Evolutionary conservation across 352 stramenopile genomes (phyloP).

Genomic region (Phytophthora gonapodyides): DNA sequence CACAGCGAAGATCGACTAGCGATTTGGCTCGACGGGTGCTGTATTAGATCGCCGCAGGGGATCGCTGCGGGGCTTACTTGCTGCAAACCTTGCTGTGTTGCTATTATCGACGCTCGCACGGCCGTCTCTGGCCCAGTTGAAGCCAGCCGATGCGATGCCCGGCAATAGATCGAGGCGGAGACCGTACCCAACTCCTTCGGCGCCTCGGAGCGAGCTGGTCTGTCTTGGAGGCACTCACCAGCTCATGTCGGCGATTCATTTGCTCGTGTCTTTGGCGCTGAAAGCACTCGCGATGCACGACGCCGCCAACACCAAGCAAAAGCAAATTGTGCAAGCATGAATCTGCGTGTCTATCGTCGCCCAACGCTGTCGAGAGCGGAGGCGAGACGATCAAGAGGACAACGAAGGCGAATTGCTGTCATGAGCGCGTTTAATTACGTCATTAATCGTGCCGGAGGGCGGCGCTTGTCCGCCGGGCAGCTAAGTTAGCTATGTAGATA

Average conservation of each 20-base stretch:
- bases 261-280: constrained; percentile 8
- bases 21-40: too few relatives aligned
- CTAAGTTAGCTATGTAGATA: constrained; percentile 22
- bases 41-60: too few relatives aligned
- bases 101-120: too few relatives aligned
- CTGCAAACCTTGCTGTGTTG: too few relatives aligned
- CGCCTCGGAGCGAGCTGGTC: too few relatives aligned
- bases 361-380: background rate
- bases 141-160: too few relatives aligned
- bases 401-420: constrained; percentile 4
- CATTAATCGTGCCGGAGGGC: constrained; percentile 1
- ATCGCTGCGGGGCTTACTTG: too few relatives aligned
- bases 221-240: constrained; percentile 13
- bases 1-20: too few relatives aligned
- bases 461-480: constrained; percentile 1
- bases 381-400: background rate
- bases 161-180: too few relatives aligned
- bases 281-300: background rate
- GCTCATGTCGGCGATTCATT: constrained; percentile 14
- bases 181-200: too few relatives aligned
- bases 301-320: background rate
- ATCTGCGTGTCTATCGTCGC: constrained; percentile 17
- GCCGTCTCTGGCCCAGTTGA: too few relatives aligned
- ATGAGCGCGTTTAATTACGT: constrained; percentile 11
- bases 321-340: constrained; percentile 11